Evolutionary conservation across 345 rosid genomes (phyloP).

Genomic region (Tarenaya hassleriana): DNA sequence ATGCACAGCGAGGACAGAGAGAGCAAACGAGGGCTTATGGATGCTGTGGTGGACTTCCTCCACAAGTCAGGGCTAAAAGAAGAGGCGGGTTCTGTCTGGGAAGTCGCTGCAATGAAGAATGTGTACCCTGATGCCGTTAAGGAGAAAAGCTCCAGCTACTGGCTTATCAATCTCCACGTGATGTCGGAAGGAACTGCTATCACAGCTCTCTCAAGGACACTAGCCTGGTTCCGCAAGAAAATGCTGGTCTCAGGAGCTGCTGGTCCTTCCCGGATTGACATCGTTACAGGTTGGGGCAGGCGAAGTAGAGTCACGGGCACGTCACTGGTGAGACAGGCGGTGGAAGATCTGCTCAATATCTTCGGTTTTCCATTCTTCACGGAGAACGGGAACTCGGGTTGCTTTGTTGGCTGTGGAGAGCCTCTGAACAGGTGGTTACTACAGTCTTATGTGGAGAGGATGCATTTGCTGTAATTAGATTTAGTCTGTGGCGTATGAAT

Average conservation of each 20-base stretch:
- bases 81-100: slow-evolving; percentile 93
- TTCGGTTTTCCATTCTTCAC: slow-evolving; percentile 76
- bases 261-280: slow-evolving; percentile 68
- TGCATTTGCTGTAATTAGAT: slow-evolving; percentile 66
- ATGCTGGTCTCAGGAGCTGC: slow-evolving; percentile 58
- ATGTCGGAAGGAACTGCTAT: slow-evolving; percentile 96
- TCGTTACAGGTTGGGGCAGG: slow-evolving; percentile 95
- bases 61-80: slow-evolving; percentile 91
- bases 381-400: slow-evolving; percentile 79
- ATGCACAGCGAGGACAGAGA: slow-evolving; percentile 97
- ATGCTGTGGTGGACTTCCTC: slow-evolving; percentile 81
- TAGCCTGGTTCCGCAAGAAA: slow-evolving; percentile 80
- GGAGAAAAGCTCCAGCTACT: slow-evolving; percentile 71
- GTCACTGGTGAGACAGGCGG: slow-evolving; percentile 75
- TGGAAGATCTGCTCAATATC: slow-evolving; percentile 62
- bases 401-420: slow-evolving; percentile 87
- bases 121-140: slow-evolving; percentile 77
- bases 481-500: neutral
- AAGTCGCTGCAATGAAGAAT: slow-evolving; percentile 74
- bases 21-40: slow-evolving; percentile 93
- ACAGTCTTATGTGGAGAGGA: slow-evolving; percentile 78
- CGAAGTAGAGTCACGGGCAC: slow-evolving; percentile 86
- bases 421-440: slow-evolving; percentile 66
- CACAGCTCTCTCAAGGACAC: slow-evolving; percentile 74
- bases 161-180: slow-evolving; percentile 93